Evolutionary conservation across 805 yeast genomes (phyloP), one percentile per base, ranked within the genome.

Genomic region (Pichia nanzhaoensis): DNA sequence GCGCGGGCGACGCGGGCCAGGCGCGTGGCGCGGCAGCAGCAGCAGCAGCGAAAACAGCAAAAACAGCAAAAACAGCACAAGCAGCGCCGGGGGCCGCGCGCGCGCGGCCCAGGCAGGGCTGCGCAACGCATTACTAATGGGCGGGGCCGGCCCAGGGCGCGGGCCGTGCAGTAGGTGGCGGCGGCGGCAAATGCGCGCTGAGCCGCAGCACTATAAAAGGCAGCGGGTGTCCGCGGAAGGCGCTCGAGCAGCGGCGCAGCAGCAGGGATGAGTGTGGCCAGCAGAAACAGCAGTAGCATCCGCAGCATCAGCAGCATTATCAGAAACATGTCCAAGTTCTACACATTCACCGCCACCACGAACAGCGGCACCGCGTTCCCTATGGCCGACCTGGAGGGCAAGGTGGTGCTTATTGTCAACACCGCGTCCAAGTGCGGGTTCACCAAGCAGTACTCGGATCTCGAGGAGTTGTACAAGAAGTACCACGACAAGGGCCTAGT

Each of bases 381-480:
- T 24, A 80, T 88, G 55, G 55, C 64, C 36, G 67, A 80, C 48
- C 69, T 84, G 47, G 73, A 82, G 61, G 95, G 91, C 35, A 84
- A 88, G 63, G 95, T 82, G 37, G 90, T 89, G 16, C 63, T 88
- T 37, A 71, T 89, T 46, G 95, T 89, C 49, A 88, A 88, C 63
- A 91, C 87, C 32, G 96, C 96, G 16, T 82, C 93, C 58, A 82
- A 86, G 66, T 86, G 95, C 62, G 80, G 79, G 5, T 80, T 78
- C 65, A 80, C 93, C 3, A 80, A 84, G 46, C 95, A 88, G 63
- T 84, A 83, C 61, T 66, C 70, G 43, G 91, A 81, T 42, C 67
- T 89, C 31, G 90, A 89, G 65, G 66, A 62, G 34, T 65, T 89
- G 13, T 80, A 86, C 67, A 67, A 78, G 49, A 78, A 79, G 59